phyloP scores from a whole-genome alignment of 306 rosid genomes.

The Trichosanthes cucumerina region DNA sequence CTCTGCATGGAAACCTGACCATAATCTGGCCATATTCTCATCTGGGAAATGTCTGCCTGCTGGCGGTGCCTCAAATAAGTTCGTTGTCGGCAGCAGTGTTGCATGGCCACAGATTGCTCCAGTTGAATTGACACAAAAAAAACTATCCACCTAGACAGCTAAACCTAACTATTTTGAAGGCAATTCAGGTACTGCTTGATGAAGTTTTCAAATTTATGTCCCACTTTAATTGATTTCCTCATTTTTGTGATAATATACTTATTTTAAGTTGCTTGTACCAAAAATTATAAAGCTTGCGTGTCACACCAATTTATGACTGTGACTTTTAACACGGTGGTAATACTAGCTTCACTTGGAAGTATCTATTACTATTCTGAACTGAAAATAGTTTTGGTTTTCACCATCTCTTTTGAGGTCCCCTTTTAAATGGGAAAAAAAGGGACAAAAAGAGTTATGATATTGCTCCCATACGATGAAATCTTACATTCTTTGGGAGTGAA shows the following conservation, averaged over 20 bases:
- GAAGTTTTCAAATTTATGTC: not conserved
- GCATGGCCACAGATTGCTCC: slow-evolving; percentile 49
- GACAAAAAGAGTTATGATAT: not conserved
- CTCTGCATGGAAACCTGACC: slow-evolving; percentile 34
- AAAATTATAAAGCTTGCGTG: not conserved
- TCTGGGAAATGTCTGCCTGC: slow-evolving; percentile 33
- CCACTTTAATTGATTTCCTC: not conserved
- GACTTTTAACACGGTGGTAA: not conserved
- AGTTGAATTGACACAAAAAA: slow-evolving; percentile 50
- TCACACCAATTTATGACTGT: not conserved
- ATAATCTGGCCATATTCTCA: slow-evolving; percentile 33
- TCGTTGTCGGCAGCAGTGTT: slow-evolving; percentile 52
- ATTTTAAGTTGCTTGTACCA: not conserved
- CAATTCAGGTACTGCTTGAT: slow-evolving; percentile 46
- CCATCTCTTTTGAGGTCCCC: not conserved
- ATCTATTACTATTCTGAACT: not conserved
- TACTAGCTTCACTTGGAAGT: not conserved
- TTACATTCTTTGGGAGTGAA: not conserved
- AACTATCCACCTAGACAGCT: slow-evolving; percentile 28
- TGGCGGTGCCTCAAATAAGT: slow-evolving; percentile 42
- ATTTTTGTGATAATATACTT: not conserved
- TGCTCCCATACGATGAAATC: not conserved
- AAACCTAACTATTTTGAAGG: slow-evolving; percentile 46
- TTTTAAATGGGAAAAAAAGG: not conserved
- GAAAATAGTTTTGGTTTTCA: not conserved